A percentile compares a stretch with the other conserved stretches of the same genome.
Conservation (phyloP, 1,139 yeast species). For the Suhomyces terraborum region DNA sequence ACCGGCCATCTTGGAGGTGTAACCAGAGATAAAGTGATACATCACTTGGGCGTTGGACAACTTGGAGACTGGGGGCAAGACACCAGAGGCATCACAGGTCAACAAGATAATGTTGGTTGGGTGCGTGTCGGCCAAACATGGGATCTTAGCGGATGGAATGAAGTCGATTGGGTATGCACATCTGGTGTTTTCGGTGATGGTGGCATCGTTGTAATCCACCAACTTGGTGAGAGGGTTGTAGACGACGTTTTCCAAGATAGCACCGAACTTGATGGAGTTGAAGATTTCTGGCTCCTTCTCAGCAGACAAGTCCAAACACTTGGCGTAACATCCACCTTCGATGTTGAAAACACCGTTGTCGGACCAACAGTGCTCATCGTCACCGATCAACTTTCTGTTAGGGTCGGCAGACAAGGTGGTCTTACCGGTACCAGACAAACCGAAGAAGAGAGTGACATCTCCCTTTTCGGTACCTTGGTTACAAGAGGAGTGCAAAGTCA, state of each 20-base stretch:
- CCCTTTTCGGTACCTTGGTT: conserved; percentile 80
- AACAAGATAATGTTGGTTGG: conserved; percentile 90
- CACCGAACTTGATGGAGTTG: conserved; percentile 91
- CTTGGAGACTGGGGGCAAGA: conserved; percentile 94
- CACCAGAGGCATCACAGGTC: conserved; percentile 98
- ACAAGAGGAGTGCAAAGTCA: conserved; percentile 93
- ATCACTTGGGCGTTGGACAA: conserved; percentile 93
- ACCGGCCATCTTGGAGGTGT: conserved; percentile 99
- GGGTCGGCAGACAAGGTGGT: conserved; percentile 98
- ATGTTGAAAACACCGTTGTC: conserved; percentile 98
- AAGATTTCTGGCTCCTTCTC: conserved; percentile 98
- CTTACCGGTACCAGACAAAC: conserved; percentile 97
- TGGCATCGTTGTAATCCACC: conserved; percentile 81
- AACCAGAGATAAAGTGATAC: conserved; percentile 98
- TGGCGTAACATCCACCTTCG: conserved; percentile 99
- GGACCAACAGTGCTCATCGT: conserved; percentile 99
- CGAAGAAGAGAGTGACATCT: conserved; percentile 92
- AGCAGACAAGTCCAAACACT: conserved; percentile 84
- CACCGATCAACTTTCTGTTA: conserved; percentile 91
- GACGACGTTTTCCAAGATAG: conserved; percentile 91
- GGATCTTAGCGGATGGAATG: conserved; percentile 95
- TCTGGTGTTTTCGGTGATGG: conserved; percentile 95
- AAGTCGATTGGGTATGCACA: conserved; percentile 98
- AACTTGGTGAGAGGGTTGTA: conserved; percentile 78
- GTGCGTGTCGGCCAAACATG: conserved; percentile 86